phyloP scores from a whole-genome alignment of 306 rosid species.

The Acacia crassicarpa region DNA sequence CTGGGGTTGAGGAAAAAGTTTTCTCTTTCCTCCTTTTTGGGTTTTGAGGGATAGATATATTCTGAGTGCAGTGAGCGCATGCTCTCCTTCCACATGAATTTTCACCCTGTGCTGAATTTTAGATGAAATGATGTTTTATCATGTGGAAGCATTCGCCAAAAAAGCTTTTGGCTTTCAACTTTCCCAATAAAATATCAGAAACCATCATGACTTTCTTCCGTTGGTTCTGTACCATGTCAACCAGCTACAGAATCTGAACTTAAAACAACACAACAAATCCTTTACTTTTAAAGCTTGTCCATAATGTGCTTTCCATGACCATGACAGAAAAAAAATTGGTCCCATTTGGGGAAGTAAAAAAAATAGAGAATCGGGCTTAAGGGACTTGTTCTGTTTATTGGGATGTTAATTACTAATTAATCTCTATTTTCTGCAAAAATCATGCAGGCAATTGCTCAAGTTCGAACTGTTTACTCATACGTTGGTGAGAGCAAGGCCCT shows the following conservation, averaged over 20 bases:
- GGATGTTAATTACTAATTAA: neutral
- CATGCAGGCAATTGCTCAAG: slow-evolving; percentile 87
- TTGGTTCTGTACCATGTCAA: neutral
- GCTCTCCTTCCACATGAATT: slow-evolving; percentile 34
- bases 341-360: neutral
- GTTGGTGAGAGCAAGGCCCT: slow-evolving; percentile 97
- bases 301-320: slow-evolving; percentile 11
- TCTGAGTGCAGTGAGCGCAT: slow-evolving; percentile 33
- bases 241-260: neutral
- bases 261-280: neutral
- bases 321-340: neutral
- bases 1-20: slow-evolving; percentile 4
- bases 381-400: neutral
- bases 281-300: neutral
- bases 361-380: neutral
- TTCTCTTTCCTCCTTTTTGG: slow-evolving; percentile 19
- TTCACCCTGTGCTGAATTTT: slow-evolving; percentile 22
- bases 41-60: neutral
- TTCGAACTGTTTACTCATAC: slow-evolving; percentile 90
- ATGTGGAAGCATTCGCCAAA: slow-evolving; percentile 34
- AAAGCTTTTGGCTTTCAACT: slow-evolving; percentile 24
- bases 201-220: slow-evolving; percentile 20
- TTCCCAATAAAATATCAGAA: slow-evolving; percentile 27
- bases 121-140: slow-evolving; percentile 42
- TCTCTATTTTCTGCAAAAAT: slow-evolving; percentile 7